These are phyloP conservation scores for Alternaria incomplexa DNA, from an alignment of 2,329 filamentous ascomycete species.

Conservation along the genomic window DNA sequence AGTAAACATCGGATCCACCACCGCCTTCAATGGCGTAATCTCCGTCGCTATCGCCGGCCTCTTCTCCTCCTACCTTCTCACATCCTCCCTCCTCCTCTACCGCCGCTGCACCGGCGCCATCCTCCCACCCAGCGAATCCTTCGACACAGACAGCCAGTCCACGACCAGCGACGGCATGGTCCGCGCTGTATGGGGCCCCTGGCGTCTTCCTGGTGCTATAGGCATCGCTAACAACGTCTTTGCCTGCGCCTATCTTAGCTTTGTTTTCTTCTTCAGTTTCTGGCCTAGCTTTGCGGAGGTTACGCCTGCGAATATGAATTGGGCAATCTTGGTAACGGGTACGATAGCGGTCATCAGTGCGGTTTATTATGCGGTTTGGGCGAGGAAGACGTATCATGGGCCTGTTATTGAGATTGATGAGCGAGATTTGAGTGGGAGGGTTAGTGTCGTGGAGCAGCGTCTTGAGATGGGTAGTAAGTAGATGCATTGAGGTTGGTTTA, in stretches of 20 bases:
- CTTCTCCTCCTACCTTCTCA: slow-evolving; percentile 36
- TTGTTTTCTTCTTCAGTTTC: slow-evolving; percentile 40
- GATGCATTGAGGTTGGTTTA: fast-evolving
- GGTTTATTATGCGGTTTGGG: slow-evolving; percentile 33
- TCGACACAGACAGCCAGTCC: not conserved
- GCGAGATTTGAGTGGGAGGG: not conserved
- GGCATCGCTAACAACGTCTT: slow-evolving; percentile 34
- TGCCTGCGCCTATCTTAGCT: slow-evolving; percentile 26
- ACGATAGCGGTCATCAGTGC: slow-evolving; percentile 21
- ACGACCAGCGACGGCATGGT: slow-evolving; percentile 12
- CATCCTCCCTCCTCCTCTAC: slow-evolving; percentile 28
- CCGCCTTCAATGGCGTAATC: slow-evolving; percentile 38
- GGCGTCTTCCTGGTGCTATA: slow-evolving; percentile 21
- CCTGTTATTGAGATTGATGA: slow-evolving; percentile 30
- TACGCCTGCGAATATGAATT: slow-evolving; percentile 35
- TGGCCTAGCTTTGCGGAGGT: slow-evolving; percentile 29
- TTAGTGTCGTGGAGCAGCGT: not conserved
- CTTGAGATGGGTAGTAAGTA: not conserved
- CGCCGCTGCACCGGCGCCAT: slow-evolving; percentile 33
- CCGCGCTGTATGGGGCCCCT: slow-evolving; percentile 30
- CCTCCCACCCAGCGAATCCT: slow-evolving; percentile 6
- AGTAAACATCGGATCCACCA: slow-evolving; percentile 54
- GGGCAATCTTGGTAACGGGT: slow-evolving; percentile 31
- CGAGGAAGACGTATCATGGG: slow-evolving; percentile 31
- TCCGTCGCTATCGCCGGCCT: slow-evolving; percentile 36